Evolutionary conservation across 2,329 filamentous ascomycete genomes (phyloP), one percentile per base, ranked within the genome.

Genomic region (Beauveria sp.): DNA sequence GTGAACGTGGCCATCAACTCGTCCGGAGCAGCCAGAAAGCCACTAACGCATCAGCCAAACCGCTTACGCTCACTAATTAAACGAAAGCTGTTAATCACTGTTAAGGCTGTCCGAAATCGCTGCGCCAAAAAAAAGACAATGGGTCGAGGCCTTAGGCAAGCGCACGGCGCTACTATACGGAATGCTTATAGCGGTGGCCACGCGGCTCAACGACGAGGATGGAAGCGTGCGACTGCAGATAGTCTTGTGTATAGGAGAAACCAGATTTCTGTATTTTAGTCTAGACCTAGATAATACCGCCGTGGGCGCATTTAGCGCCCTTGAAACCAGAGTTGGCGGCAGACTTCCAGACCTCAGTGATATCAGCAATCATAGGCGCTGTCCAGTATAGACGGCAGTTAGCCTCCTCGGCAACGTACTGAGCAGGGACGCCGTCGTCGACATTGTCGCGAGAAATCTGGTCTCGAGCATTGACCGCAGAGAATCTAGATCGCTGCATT

Each of bases 321-420:
- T 65, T 62, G 43, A 66, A 65, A 30, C 61, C 58, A n/a, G 58
- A 46, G 16, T 55, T 5, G 28, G 65, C 60, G 30, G 53, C 63
- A n/a, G 56, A 60, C 14, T 43, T 72, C 84, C 84, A 87, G 42
- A 81, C 62, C 14, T 72, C 72, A 6, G 72, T 73, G 0, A 80
- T 75, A 61, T 83, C 74, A 3, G 74, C 67, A 54, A 80, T 70
- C 73, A 82, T 83, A 3, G 77, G 71, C 7, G 73, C 66, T 9
- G 83, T 84, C 56, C 80, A 85, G 69, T 80, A 87, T 2, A 85
- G 67, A 18, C 81, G 74, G 63, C 83, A 87, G 64, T 84, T 79
- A 0, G 84, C 80, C 0, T 80, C 76, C 63, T 86, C 80, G 50
- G 81, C 80, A 7, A 81, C 70, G 65, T 86, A 86, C 66, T 87